Evolutionary conservation across 345 rosid species (phyloP), one percentile per base, ranked within the genome.

Genomic region (Syzygium aromaticum): DNA sequence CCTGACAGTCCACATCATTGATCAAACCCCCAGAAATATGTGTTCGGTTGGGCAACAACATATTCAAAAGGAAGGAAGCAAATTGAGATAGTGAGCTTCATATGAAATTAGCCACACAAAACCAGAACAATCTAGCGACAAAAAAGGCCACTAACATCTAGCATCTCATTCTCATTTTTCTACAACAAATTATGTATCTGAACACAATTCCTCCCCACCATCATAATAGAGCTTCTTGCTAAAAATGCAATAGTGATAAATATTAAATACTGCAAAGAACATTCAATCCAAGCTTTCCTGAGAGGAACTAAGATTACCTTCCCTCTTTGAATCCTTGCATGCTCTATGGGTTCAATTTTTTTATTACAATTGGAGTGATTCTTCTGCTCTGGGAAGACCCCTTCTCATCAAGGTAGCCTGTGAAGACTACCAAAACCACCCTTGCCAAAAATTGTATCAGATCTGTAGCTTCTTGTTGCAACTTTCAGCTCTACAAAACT

Each of bases 291-390:
- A 64, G 77, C 19, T 64, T 64, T 64, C 40, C 43, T 49, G 28
- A 5, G 11, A 5, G 80, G 88, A 86, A 77, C 15, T 27, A 28
- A 46, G 52, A 40, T 52, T 87, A 84, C 88, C 86, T 87, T 86
- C 84, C 84, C 77, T 84, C 84, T 33, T 63, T 87, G 52, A 84
- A 87, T 10, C 84, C 88, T n/a, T 63, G 88, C 88, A 84, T 38
- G 28, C 88, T 87, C 22, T 23, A 84, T 0, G 49, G 40, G 28
- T 84, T 84, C 78, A 87, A 51, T 7, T 51, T 63, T 8, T 87
- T 63, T 11, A 87, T 25, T 21, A 86, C 86, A 11, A 87, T 84
- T 17, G 57, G 21, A 11, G 38, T 40, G 14, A 67, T 61, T 14
- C 83, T 33, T 67, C 38, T 33, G 49, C 49, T 73, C 25, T 73